These are phyloP conservation scores for Lophiotrema nucula DNA, from an alignment of 495 filamentous ascomycete species.

Conservation along the genomic window DNA sequence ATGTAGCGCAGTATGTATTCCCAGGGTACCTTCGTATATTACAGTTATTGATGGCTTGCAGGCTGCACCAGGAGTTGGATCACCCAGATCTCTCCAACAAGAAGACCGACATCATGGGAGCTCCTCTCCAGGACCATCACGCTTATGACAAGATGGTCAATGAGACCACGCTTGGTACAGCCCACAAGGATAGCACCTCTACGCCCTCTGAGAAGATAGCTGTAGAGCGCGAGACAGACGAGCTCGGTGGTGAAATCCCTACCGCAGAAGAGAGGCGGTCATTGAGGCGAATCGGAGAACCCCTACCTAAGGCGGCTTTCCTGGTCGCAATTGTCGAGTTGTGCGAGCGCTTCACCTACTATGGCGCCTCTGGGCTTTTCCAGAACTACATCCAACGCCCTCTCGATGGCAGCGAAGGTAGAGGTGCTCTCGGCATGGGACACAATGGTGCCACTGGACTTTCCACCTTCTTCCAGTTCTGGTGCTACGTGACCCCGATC, in stretches of 20 bases:
- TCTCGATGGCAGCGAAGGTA: constrained; percentile 39
- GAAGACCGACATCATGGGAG: constrained; percentile 21
- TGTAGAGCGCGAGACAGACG: constrained; percentile 7
- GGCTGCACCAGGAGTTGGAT: constrained; percentile 27
- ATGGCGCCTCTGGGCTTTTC: constrained; percentile 55
- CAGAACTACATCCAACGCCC: constrained; percentile 60
- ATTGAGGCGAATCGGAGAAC: constrained; percentile 28
- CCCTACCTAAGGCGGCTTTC: constrained; percentile 45
- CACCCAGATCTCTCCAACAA: constrained; percentile 19
- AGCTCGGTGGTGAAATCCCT: constrained; percentile 7
- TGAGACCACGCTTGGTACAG: neutral
- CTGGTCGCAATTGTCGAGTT: constrained; percentile 62
- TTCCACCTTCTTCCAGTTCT: constrained; percentile 63
- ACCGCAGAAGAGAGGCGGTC: constrained; percentile 29
- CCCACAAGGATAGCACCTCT: neutral
- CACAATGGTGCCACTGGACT: constrained; percentile 57
- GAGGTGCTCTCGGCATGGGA: constrained; percentile 56
- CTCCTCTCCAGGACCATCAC: neutral
- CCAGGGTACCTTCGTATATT: no score
- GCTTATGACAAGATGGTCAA: neutral
- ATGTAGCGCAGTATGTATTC: constrained; percentile 23
- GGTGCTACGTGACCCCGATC: constrained; percentile 58
- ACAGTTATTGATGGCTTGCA: no score
- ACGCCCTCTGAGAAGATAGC: constrained; percentile 3
- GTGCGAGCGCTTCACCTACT: constrained; percentile 69